A percentile compares a stretch with the other conserved stretches of the same genome.
Conservation (phyloP, 2,329 filamentous ascomycete species). For the Aureobasidium sp. region DNA sequence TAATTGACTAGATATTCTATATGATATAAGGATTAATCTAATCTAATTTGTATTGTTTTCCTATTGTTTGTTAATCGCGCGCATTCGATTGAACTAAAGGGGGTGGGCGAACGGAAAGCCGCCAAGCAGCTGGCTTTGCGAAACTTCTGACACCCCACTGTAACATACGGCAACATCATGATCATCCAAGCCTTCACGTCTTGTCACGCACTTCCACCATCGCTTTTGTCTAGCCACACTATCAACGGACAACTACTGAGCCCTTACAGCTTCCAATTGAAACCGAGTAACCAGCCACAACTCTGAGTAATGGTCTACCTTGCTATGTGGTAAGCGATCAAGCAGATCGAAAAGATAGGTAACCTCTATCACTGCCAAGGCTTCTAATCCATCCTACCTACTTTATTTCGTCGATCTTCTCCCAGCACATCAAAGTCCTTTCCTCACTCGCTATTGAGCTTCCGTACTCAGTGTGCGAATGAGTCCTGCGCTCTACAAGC, state of each 20-base stretch:
- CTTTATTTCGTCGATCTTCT: slow-evolving; percentile 3
- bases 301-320: not conserved
- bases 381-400: not conserved
- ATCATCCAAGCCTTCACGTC: not conserved
- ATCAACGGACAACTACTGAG: not conserved
- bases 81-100: too few species aligned
- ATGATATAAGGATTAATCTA: too few species aligned
- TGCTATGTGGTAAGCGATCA: not conserved
- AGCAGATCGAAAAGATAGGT: not conserved
- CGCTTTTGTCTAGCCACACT: not conserved
- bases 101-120: too few species aligned
- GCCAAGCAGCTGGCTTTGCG: too few species aligned
- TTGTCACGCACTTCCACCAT: not conserved
- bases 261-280: not conserved
- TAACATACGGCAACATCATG: not conserved
- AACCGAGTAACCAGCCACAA: not conserved
- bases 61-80: too few species aligned
- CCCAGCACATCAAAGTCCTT: not conserved
- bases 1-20: too few species aligned
- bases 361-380: slow-evolving; percentile 2
- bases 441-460: not conserved
- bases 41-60: too few species aligned
- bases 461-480: not conserved
- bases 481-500: not conserved
- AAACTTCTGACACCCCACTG: too few species aligned